Conservation (phyloP, 257 asterid species). For the Fraxinus excelsior region DNA sequence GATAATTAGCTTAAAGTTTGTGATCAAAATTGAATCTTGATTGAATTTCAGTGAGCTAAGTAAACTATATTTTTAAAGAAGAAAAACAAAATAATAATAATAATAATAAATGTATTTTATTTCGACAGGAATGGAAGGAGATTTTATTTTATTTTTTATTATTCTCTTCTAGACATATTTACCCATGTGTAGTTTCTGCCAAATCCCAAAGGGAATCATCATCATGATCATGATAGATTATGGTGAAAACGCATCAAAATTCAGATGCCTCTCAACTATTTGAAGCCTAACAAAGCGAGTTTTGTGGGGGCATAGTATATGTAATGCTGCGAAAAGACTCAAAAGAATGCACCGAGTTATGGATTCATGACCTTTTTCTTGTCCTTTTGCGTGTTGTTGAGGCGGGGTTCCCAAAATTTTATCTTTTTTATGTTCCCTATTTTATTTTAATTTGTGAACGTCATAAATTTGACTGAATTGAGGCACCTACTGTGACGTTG, state of each 20-base stretch:
- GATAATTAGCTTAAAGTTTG: not conserved
- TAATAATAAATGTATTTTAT: no score
- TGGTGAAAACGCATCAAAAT: no score
- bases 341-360: not conserved
- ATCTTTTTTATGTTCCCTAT: not conserved
- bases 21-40: not conserved
- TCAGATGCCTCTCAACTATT: no score
- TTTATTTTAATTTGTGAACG: not conserved
- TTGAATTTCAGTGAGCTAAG: not conserved
- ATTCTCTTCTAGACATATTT: no score
- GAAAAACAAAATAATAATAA: no score
- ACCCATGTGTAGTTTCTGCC: no score
- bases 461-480: not conserved
- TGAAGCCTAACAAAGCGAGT: not conserved
- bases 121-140: no score
- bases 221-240: no score
- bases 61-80: no score
- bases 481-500: not conserved
- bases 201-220: no score
- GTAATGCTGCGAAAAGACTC: not conserved
- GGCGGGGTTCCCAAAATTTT: not conserved
- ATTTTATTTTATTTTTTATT: no score
- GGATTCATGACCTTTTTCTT: not conserved
- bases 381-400: not conserved
- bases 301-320: not conserved